Conservation (phyloP, 2,329 filamentous ascomycete species). For the Cryphonectria japonica region DNA sequence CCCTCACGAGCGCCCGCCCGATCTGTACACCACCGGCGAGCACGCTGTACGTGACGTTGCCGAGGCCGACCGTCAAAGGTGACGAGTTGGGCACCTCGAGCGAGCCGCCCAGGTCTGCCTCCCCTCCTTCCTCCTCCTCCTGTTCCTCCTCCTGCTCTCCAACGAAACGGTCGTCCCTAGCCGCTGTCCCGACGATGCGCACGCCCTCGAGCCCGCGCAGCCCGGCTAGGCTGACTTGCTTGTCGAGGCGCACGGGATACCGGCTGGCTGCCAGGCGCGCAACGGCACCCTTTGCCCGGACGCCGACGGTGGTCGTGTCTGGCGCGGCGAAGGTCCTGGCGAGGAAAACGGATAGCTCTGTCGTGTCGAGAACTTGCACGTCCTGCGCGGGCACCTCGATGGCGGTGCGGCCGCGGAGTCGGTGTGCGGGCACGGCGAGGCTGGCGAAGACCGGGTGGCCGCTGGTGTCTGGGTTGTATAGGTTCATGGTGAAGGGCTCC, state of each 20-base stretch:
- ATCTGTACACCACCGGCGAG: slow-evolving; percentile 43
- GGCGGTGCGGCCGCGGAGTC: slow-evolving; percentile 42
- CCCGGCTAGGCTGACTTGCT: slow-evolving; percentile 45
- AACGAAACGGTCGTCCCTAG: slow-evolving; percentile 37
- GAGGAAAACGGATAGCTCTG: slow-evolving; percentile 46
- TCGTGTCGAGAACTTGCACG: slow-evolving; percentile 43
- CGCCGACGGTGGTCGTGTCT: slow-evolving; percentile 42
- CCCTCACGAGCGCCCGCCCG: slow-evolving; percentile 44
- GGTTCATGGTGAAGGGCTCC: slow-evolving; percentile 43
- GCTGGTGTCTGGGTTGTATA: slow-evolving; percentile 44
- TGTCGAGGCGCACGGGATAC: slow-evolving; percentile 44
- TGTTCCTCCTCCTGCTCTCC: slow-evolving; percentile 43
- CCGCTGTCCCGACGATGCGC: slow-evolving; percentile 33
- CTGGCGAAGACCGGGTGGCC: slow-evolving; percentile 33
- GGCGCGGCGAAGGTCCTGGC: slow-evolving; percentile 43
- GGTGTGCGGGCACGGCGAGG: slow-evolving; percentile 39
- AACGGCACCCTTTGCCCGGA: slow-evolving; percentile 40
- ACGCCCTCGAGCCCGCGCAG: slow-evolving; percentile 45
- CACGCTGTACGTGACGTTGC: slow-evolving; percentile 51
- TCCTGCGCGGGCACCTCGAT: slow-evolving; percentile 42
- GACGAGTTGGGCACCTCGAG: slow-evolving; percentile 51
- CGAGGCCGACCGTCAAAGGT: slow-evolving; percentile 47
- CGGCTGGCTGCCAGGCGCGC: slow-evolving; percentile 47
- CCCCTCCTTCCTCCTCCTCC: slow-evolving; percentile 37
- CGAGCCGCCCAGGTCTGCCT: slow-evolving; percentile 47